These are phyloP conservation scores for Rhizopogon sp. DNA, from an alignment of 768 basidiomycete genomes.

Conservation along the genomic window DNA sequence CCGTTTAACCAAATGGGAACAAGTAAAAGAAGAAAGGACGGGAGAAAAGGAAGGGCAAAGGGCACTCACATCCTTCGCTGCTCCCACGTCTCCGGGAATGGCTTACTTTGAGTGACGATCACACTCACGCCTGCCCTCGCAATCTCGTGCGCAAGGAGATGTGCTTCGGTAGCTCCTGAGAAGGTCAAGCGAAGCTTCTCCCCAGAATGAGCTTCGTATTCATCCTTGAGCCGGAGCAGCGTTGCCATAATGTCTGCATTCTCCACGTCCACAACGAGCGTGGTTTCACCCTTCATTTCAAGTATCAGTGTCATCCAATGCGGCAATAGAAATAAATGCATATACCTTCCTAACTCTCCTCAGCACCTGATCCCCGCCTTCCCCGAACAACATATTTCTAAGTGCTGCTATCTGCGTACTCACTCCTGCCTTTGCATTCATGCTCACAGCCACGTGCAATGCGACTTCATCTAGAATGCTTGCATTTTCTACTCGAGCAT, in stretches of 20 bases:
- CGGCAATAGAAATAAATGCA: neutral
- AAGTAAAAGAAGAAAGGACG: neutral
- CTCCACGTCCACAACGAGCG: slow-evolving; percentile 62
- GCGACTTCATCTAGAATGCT: slow-evolving; percentile 57
- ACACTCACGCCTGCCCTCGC: slow-evolving; percentile 64
- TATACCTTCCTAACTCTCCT: slow-evolving; percentile 12
- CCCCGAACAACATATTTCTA: slow-evolving; percentile 53
- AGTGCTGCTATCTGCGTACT: slow-evolving; percentile 65
- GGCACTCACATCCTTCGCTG: slow-evolving; percentile 50
- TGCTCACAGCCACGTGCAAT: slow-evolving; percentile 56
- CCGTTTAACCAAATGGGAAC: neutral
- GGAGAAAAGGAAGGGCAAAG: neutral
- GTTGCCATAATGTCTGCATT: slow-evolving; percentile 72
- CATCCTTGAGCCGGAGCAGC: slow-evolving; percentile 60
- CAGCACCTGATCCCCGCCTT: slow-evolving; percentile 37
- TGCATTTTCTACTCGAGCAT: slow-evolving; percentile 51
- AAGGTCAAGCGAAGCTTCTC: slow-evolving; percentile 60
- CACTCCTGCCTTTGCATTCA: slow-evolving; percentile 39
- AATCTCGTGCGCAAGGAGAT: slow-evolving; percentile 65
- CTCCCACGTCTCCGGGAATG: slow-evolving; percentile 66
- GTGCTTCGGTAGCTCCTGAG: slow-evolving; percentile 56
- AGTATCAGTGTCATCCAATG: neutral
- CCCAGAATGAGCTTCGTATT: slow-evolving; percentile 56
- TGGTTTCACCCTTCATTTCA: slow-evolving; percentile 46
- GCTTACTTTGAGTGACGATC: slow-evolving; percentile 58